These are phyloP conservation scores for Paracoccidioides brasiliensis DNA, from an alignment of 2,329 filamentous ascomycete genomes.

Conservation along the genomic window DNA sequence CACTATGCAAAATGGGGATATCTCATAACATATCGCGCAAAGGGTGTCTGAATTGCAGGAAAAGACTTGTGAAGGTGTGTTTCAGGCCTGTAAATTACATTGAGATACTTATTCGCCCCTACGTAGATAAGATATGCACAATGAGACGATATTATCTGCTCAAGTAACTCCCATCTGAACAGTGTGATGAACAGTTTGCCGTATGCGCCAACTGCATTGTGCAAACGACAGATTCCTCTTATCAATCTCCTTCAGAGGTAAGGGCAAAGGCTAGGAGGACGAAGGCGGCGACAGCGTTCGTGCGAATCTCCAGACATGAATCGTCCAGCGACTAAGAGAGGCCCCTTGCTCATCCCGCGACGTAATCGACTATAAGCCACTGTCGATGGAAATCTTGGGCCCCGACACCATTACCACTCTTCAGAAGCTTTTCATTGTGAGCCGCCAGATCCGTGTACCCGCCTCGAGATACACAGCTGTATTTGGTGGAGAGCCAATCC, in stretches of 20 bases:
- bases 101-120: not conserved
- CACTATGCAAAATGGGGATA: slow-evolving; percentile 2
- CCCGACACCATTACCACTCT: slow-evolving; percentile 1
- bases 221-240: slow-evolving; percentile 9
- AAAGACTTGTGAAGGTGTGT: slow-evolving; percentile 2
- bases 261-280: not conserved
- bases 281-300: not conserved
- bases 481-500: not conserved
- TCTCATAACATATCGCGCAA: slow-evolving; percentile 4
- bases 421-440: slow-evolving; percentile 7
- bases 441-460: slow-evolving; percentile 7
- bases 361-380: not conserved
- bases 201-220: slow-evolving; percentile 10
- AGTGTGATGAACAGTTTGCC: slow-evolving; percentile 11
- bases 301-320: not conserved
- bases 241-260: not conserved
- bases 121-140: not conserved
- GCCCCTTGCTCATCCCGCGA: slow-evolving; percentile 1
- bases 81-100: not conserved
- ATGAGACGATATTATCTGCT: not conserved
- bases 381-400: not conserved
- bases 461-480: not conserved
- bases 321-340: not conserved
- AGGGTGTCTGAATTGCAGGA: slow-evolving; percentile 3
- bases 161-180: not conserved